These are phyloP conservation scores for Begonia loranthoides DNA, from an alignment of 306 rosid genomes.

Conservation along the genomic window DNA sequence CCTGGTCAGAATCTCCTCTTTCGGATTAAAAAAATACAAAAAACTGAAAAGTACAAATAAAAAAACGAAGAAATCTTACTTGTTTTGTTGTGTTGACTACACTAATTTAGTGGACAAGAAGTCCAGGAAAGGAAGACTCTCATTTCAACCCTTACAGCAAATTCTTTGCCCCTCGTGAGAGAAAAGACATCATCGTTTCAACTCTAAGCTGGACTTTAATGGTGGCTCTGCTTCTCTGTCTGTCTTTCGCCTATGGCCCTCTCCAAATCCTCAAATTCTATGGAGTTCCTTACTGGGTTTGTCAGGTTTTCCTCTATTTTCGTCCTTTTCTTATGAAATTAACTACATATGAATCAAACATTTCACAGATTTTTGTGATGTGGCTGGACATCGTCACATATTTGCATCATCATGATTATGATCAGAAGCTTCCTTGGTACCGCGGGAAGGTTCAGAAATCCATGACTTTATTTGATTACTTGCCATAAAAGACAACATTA, in stretches of 20 bases:
- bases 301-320: background rate
- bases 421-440: background rate
- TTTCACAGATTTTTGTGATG: background rate
- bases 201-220: background rate
- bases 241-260: background rate
- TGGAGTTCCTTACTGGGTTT: background rate
- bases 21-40: background rate
- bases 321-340: background rate
- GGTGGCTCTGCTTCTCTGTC: background rate
- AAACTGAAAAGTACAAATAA: background rate
- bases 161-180: too few species aligned
- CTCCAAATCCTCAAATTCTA: background rate
- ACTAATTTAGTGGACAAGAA: slow-evolving; percentile 72
- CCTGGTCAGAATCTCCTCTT: slow-evolving; percentile 52
- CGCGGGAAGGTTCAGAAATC: background rate
- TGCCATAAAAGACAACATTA: too few species aligned
- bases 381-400: background rate
- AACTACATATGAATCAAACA: background rate
- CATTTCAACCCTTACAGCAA: too few species aligned
- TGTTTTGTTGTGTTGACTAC: slow-evolving; percentile 10
- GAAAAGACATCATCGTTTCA: too few species aligned
- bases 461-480: too few species aligned
- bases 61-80: background rate
- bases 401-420: background rate
- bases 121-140: too few species aligned